A percentile compares a stretch with the other conserved stretches of the same genome.
These are phyloP conservation scores for Phaeosphaeria sp. DNA, from an alignment of 2,329 filamentous ascomycete genomes.

Conservation along the genomic window DNA sequence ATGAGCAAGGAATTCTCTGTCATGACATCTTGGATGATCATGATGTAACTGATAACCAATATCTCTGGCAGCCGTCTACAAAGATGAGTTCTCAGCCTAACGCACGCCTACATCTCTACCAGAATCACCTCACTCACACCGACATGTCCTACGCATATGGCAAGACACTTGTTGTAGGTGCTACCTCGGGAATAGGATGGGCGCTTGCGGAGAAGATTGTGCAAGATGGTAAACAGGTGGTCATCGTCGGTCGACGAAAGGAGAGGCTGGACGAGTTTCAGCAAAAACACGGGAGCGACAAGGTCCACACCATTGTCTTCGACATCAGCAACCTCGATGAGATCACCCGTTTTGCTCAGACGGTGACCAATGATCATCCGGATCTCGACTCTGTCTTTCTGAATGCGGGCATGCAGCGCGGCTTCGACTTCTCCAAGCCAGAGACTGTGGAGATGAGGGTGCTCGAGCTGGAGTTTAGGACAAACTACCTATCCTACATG, in stretches of 20 bases:
- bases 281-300: conserved; percentile 54
- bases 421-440: conserved; percentile 58
- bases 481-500: conserved; percentile 59
- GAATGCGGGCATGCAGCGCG: conserved; percentile 61
- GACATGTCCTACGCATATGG: conserved; percentile 57
- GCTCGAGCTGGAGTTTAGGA: conserved; percentile 56
- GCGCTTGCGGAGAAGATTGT: conserved; percentile 59
- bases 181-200: conserved; percentile 59
- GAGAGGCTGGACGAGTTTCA: conserved; percentile 59
- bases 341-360: conserved; percentile 54
- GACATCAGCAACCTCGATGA: conserved; percentile 59
- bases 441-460: conserved; percentile 53
- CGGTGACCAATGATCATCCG: conserved; percentile 53
- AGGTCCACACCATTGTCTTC: conserved; percentile 54
- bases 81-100: background rate
- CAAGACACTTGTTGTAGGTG: conserved; percentile 62
- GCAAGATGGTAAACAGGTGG: conserved; percentile 54
- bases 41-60: background rate
- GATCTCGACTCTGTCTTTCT: conserved; percentile 61
- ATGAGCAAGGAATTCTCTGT: background rate
- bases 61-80: background rate
- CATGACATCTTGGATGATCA: background rate
- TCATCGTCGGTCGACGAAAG: conserved; percentile 59
- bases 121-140: conserved; percentile 3
- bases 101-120: conserved; percentile 1